A percentile compares a stretch with the other conserved stretches of the same genome.
These are phyloP conservation scores for Echinosophora koreensis DNA, from an alignment of 306 rosid genomes.

Conservation along the genomic window DNA sequence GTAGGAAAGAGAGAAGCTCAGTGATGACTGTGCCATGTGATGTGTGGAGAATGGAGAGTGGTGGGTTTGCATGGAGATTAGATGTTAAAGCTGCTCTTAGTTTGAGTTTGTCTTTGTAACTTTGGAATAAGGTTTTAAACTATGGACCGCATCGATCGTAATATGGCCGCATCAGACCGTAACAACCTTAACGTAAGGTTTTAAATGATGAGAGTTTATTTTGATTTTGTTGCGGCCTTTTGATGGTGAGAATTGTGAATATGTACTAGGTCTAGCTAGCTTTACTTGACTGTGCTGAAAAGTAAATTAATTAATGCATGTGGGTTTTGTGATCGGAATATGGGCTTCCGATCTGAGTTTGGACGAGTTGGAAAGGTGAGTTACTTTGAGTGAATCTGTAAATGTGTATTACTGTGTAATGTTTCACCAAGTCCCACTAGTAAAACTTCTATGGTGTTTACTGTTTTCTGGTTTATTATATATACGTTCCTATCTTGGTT, in stretches of 20 bases:
- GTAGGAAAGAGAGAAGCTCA: slow-evolving; percentile 54
- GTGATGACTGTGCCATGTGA: slow-evolving; percentile 78
- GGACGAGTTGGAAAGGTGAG: background rate
- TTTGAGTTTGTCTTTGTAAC: slow-evolving; percentile 59
- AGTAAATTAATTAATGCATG: slow-evolving; percentile 2
- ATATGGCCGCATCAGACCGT: no score
- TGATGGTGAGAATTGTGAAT: background rate
- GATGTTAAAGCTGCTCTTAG: slow-evolving; percentile 88
- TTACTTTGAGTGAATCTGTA: background rate
- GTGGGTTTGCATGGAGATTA: slow-evolving; percentile 91
- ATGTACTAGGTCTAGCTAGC: background rate
- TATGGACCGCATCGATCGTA: no score
- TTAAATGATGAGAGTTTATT: no score
- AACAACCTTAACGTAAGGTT: no score
- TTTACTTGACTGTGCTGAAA: background rate
- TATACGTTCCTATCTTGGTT: no score
- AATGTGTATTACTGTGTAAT: background rate
- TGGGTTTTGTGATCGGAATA: slow-evolving; percentile 6
- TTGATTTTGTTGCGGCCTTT: no score
- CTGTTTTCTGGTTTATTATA: no score
- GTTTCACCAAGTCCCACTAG: no score
- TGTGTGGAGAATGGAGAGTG: slow-evolving; percentile 83
- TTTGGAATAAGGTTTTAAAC: no score
- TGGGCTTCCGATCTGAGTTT: background rate
- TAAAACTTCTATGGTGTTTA: no score